Evolutionary conservation across 148 eudicot species (phyloP), one percentile per base, ranked within the genome.

Genomic region (Heliosperma pusillum): DNA sequence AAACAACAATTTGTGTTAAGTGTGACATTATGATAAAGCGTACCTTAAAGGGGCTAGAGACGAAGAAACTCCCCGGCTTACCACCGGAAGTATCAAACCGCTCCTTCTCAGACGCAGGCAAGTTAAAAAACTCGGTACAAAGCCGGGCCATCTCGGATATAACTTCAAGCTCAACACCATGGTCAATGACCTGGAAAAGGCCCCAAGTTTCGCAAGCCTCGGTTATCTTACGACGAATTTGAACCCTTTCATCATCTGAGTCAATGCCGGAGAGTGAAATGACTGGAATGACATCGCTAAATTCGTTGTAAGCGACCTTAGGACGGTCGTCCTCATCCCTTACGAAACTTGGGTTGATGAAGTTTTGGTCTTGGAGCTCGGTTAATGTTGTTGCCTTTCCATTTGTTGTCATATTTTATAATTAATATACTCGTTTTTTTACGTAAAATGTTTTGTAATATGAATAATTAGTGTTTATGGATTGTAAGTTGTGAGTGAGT

Each of bases 201-300:
- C 95, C 95, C 95, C 95, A 90, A 3, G 77, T 87, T 22, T 90
- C 89, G 21, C 89, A 88, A 0, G 95, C 95, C 29, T 79, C 81
- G 7, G 82, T 87, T 1, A 90, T 87, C 55, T 85, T 82, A 77
- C 77, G 26, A 44, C 90, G 79, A 1, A 86, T 83, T 61, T 83
- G 84, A 17, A 68, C 53, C 74, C 95, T 82, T 74, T 72, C 77
- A 5, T 57, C 76, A 0, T 55, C 72, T 20, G 81, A 85, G 16
- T 86, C 89, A 7, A 90, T 81, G 21, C 95, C 95, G 5, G 76
- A 82, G 6, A 90, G 81, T 0, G 94, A 90, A 8, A 90, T 90
- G 66, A 90, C 87, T 21, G 94, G 91, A 21, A 90, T 86, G 7
- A 73, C 85, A 9, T 50, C 58, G 80, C 87, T 88, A 72, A 90